These are phyloP conservation scores for Microbotryomycetes sp. DNA, from an alignment of 1,284 basidiomycete species.

Conservation along the genomic window DNA sequence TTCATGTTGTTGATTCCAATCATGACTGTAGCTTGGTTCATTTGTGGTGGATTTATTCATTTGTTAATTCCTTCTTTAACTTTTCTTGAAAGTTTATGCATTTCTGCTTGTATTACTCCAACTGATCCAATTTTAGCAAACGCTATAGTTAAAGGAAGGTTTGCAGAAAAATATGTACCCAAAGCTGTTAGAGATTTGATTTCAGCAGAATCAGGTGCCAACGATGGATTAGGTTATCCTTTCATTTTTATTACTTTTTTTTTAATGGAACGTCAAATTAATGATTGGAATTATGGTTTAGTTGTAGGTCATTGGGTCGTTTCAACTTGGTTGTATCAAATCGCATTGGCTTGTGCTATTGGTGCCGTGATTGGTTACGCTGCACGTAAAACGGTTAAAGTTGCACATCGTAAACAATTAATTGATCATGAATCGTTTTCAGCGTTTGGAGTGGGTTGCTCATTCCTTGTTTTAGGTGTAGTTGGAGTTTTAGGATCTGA, in stretches of 20 bases:
- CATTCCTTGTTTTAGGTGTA: conserved; percentile 44
- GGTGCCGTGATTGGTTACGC: conserved; percentile 44
- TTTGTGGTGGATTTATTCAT: conserved; percentile 42
- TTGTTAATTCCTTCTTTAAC: conserved; percentile 41
- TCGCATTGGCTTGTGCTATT: conserved; percentile 40
- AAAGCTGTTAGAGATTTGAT: conserved; percentile 42
- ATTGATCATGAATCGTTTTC: conserved; percentile 42
- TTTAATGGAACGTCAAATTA: conserved; percentile 24
- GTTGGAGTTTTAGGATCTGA: conserved; percentile 46
- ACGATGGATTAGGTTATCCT: conserved; percentile 44
- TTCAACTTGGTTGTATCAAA: conserved; percentile 44
- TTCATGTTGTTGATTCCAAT: conserved; percentile 41
- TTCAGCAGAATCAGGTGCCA: conserved; percentile 44
- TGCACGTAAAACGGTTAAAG: conserved; percentile 43
- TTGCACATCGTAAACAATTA: conserved; percentile 40
- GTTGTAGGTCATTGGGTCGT: conserved; percentile 44
- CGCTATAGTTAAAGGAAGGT: conserved; percentile 42
- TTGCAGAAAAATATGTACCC: conserved; percentile 45
- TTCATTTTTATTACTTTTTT: conserved; percentile 40
- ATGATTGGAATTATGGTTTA: conserved; percentile 35
- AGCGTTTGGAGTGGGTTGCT: conserved; percentile 1
- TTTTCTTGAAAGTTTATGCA: conserved; percentile 43
- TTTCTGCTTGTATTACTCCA: conserved; percentile 45
- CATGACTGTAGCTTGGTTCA: conserved; percentile 45
- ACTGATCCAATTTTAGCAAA: conserved; percentile 45